Evolutionary conservation across 2,329 filamentous ascomycete genomes (phyloP).

Genomic region (Claviceps lovelessii): DNA sequence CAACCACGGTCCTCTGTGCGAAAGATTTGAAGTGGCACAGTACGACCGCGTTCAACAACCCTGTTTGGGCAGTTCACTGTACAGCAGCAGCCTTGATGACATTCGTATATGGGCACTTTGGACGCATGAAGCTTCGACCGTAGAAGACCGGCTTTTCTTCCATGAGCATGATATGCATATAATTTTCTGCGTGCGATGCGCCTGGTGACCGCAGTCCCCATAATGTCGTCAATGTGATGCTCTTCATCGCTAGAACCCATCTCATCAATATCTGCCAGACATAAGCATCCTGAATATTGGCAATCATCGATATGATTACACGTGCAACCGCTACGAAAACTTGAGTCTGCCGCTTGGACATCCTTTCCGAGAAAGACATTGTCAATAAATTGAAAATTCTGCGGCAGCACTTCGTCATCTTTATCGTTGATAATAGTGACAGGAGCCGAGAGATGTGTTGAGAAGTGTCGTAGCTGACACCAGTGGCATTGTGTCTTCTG

Average conservation of each 20-base stretch:
- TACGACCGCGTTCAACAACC: slow-evolving; percentile 60
- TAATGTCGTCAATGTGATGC: slow-evolving; percentile 22
- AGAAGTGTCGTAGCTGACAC: slow-evolving; percentile 45
- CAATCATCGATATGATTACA: slow-evolving; percentile 50
- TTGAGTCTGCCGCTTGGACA: slow-evolving; percentile 44
- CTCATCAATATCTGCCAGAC: slow-evolving; percentile 46
- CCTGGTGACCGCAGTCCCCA: slow-evolving; percentile 9
- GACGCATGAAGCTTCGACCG: slow-evolving; percentile 37
- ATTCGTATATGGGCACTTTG: slow-evolving; percentile 61
- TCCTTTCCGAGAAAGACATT: slow-evolving; percentile 43
- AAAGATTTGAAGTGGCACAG: slow-evolving; percentile 62
- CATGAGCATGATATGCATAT: slow-evolving; percentile 52
- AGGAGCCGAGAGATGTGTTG: slow-evolving; percentile 32
- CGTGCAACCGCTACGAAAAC: slow-evolving; percentile 54
- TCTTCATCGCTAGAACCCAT: slow-evolving; percentile 10
- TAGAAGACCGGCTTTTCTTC: slow-evolving; percentile 36
- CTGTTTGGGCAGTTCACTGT: slow-evolving; percentile 52
- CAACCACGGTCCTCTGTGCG: slow-evolving; percentile 59
- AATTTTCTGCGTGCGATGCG: slow-evolving; percentile 16
- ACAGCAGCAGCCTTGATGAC: slow-evolving; percentile 58
- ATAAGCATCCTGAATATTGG: slow-evolving; percentile 53
- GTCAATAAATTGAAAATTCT: slow-evolving; percentile 55
- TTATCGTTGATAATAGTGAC: slow-evolving; percentile 51
- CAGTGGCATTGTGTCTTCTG: slow-evolving; percentile 39
- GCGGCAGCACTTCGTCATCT: slow-evolving; percentile 41